Conservation (phyloP, 1,139 yeast genomes). For the Williopsis jadinii region DNA sequence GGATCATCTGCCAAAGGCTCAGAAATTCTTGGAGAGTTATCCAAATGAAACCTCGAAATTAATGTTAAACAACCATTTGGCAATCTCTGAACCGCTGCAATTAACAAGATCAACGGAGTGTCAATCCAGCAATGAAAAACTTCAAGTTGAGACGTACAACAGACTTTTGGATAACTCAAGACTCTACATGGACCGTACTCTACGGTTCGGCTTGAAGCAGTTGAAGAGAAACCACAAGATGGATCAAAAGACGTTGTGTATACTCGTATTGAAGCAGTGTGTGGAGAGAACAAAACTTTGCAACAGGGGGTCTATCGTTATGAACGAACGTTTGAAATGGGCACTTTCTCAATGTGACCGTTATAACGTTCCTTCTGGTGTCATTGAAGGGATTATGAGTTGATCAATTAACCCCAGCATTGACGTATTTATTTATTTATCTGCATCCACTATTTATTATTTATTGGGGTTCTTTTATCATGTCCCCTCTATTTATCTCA, state of each 20-base stretch:
- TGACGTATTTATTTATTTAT: slow-evolving; percentile 2
- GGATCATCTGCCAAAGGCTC: not conserved
- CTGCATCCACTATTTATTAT: not conserved
- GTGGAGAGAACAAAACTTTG: slow-evolving; percentile 3
- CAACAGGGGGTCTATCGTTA: slow-evolving; percentile 3
- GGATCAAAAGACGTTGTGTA: slow-evolving; percentile 3
- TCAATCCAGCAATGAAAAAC: not conserved
- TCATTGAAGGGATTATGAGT: slow-evolving; percentile 3
- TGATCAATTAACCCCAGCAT: slow-evolving; percentile 2
- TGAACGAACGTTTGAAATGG: slow-evolving; percentile 9
- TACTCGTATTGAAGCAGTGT: slow-evolving; percentile 4
- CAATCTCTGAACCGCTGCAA: not conserved
- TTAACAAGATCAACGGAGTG: too few relatives aligned
- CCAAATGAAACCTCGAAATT: slow-evolving; percentile 3
- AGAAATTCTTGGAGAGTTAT: slow-evolving; percentile 1
- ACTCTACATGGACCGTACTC: slow-evolving; percentile 2
- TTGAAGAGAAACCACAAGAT: slow-evolving; percentile 1
- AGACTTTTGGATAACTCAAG: slow-evolving; percentile 2
- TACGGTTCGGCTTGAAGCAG: slow-evolving; percentile 1
- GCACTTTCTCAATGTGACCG: slow-evolving; percentile 7
- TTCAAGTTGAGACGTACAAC: slow-evolving; percentile 4
- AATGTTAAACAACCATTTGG: slow-evolving; percentile 2
- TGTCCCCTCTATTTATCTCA: too few relatives aligned
- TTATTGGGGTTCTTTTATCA: too few relatives aligned
- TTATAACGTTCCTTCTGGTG: slow-evolving; percentile 7